Base-by-base conservation (phyloP, 176 grass and related monocot genomes). In the Avena sativa region DNA sequence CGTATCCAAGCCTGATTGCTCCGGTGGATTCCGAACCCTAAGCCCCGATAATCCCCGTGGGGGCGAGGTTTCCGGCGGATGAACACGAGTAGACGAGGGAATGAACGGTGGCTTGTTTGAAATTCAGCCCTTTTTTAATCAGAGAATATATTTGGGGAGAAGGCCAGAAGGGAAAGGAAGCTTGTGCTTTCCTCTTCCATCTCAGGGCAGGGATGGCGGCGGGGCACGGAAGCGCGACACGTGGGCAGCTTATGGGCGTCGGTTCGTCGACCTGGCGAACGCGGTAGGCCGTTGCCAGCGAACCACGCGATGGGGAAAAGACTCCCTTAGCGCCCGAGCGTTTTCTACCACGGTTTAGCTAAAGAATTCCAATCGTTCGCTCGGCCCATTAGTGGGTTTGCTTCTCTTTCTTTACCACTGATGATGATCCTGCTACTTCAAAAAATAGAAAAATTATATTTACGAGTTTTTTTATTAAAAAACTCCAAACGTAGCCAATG, bases 181-280 rank as follows among this genome's bases (percentile, higher is more conserved):
- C 51, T 88, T 88, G 86, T 91, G 68, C 52, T 85, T 85, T 88
- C 64, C 6, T 78, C 76, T 12, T 79, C 46, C 51, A 25, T 47
- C 77, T 86, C 6, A 4, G 23, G 47, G 49, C 46, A n/a, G 43
- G 14, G n/a, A 21, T 21, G n/a, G 69, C 67, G 81, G 80, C 65
- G 25, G 49, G 34, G 11, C 50, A 15, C 48, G 61, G 6, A 19
- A 9, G 1, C n/a, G 3, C 7, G 32, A 30, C 80, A 90, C 74
- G 74, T 83, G 65, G 58, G 59, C 34, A 14, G 5, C 19, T 34
- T 1, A 12, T 12, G 44, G 71, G 50, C 44, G 64, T 9, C 34
- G 19, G 40, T 51, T 43, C 46, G 40, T 43, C 40, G 40, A 43
- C 40, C 40, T 43, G 40, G 40, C 6, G 40, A 43, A 43, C 40